Percentiles rank a stretch among this genome's conserved stretches.
Evolutionary conservation across 345 rosid genomes (phyloP).

Genomic region (Pistacia vera): DNA sequence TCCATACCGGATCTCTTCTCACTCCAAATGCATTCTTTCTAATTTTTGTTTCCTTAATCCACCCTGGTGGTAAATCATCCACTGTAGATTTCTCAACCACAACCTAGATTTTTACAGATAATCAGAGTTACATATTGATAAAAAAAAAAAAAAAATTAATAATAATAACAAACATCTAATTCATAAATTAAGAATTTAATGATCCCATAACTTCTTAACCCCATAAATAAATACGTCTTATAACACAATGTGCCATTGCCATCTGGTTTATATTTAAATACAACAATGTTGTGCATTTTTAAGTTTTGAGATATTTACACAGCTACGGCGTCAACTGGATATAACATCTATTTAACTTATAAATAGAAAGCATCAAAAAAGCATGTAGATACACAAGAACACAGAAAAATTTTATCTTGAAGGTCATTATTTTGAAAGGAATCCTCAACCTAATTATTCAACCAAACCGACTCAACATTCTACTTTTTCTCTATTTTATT

Average conservation of each 20-base stretch:
- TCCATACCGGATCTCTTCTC: slow-evolving; percentile 37
- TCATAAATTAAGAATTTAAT: background rate
- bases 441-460: background rate
- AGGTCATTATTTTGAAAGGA: background rate
- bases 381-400: background rate
- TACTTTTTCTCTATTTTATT: background rate
- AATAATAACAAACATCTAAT: background rate
- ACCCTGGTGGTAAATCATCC: slow-evolving; percentile 40
- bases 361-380: background rate
- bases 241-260: background rate
- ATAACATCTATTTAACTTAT: background rate
- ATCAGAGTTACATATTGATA: slow-evolving; percentile 6
- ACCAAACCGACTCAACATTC: background rate
- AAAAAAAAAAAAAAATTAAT: background rate
- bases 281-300: background rate
- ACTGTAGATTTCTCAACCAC: slow-evolving; percentile 24
- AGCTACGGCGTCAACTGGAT: background rate
- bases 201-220: background rate
- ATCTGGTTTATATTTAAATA: background rate
- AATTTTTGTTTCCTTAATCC: slow-evolving; percentile 40
- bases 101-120: slow-evolving; percentile 29
- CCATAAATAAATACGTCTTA: background rate
- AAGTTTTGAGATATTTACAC: background rate
- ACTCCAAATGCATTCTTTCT: slow-evolving; percentile 20
- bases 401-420: background rate